Evolutionary conservation across 306 rosid species (phyloP).

Genomic region (Lablab purpureus): DNA sequence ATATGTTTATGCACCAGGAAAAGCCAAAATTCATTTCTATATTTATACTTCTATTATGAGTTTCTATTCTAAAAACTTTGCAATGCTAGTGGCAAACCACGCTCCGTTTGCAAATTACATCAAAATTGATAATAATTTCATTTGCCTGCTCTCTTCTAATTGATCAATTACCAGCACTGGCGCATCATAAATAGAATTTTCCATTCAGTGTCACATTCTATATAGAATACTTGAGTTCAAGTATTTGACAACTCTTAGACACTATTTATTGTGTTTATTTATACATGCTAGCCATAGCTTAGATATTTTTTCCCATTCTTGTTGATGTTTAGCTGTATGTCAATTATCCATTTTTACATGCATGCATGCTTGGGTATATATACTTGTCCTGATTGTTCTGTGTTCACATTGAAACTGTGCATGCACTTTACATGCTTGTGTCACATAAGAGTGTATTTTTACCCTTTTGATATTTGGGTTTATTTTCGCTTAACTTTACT

Average conservation of each 20-base stretch:
- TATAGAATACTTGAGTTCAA: not conserved
- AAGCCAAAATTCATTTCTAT: conserved; percentile 3
- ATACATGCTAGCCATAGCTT: conserved; percentile 13
- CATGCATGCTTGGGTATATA: not conserved
- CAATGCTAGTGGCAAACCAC: conserved; percentile 1
- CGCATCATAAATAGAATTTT: conserved; percentile 2
- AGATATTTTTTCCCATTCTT: conserved; percentile 21
- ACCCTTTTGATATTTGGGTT: conserved; percentile 38
- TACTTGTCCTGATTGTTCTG: conserved; percentile 13
- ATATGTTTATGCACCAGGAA: not conserved
- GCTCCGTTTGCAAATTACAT: conserved; percentile 29
- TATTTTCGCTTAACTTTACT: conserved; percentile 36
- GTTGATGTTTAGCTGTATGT: conserved; percentile 7
- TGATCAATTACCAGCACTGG: not conserved
- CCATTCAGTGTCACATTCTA: conserved; percentile 26
- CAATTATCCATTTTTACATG: not conserved
- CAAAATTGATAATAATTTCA: not conserved
- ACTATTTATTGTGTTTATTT: conserved; percentile 12
- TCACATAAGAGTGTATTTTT: conserved; percentile 13
- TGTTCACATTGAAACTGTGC: not conserved
- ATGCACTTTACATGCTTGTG: conserved; percentile 14
- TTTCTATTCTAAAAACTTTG: not conserved
- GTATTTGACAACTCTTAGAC: conserved; percentile 23
- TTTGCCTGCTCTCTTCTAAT: conserved; percentile 1
- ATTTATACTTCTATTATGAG: not conserved